A percentile compares a stretch with the other conserved stretches of the same genome.
Evolutionary conservation across 441 rosid species (phyloP).

Genomic region (Aquilaria agallochum): DNA sequence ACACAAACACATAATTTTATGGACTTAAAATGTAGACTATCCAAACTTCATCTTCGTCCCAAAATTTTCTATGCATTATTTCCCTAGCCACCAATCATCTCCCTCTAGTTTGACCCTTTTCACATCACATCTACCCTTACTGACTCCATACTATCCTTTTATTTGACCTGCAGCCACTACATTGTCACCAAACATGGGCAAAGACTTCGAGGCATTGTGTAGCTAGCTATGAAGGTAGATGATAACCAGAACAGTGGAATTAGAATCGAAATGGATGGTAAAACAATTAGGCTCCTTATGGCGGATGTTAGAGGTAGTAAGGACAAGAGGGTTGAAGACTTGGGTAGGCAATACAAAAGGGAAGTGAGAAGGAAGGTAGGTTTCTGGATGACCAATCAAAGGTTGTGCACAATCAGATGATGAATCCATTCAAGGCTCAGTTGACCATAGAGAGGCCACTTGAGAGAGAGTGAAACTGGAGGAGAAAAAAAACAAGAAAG

Average conservation of each 20-base stretch:
- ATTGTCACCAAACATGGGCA: too few relatives aligned
- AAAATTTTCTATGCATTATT: too few relatives aligned
- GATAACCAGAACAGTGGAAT: constrained; percentile 68
- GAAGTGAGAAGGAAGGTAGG: constrained; percentile 49
- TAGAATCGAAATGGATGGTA: constrained; percentile 36
- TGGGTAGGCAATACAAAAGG: constrained; percentile 60
- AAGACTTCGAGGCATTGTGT: constrained; percentile 40
- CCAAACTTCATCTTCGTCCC: too few relatives aligned
- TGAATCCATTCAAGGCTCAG: constrained; percentile 64
- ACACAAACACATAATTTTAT: too few relatives aligned
- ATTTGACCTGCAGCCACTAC: too few relatives aligned
- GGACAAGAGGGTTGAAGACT: constrained; percentile 65
- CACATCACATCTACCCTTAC: too few relatives aligned
- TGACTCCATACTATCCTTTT: too few relatives aligned
- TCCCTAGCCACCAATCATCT: too few relatives aligned
- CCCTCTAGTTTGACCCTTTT: too few relatives aligned
- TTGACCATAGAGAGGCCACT: constrained; percentile 58
- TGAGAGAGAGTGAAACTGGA: constrained; percentile 22
- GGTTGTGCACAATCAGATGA: constrained; percentile 26
- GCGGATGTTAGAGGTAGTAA: constrained; percentile 75
- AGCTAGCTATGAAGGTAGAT: constrained; percentile 93
- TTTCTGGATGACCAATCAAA: constrained; percentile 81
- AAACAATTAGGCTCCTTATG: constrained; percentile 86
- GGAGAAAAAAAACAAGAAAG: background rate
- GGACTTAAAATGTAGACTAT: too few relatives aligned